Conservation (phyloP, 305 asterid genomes). For the Plantago coronopus region DNA sequence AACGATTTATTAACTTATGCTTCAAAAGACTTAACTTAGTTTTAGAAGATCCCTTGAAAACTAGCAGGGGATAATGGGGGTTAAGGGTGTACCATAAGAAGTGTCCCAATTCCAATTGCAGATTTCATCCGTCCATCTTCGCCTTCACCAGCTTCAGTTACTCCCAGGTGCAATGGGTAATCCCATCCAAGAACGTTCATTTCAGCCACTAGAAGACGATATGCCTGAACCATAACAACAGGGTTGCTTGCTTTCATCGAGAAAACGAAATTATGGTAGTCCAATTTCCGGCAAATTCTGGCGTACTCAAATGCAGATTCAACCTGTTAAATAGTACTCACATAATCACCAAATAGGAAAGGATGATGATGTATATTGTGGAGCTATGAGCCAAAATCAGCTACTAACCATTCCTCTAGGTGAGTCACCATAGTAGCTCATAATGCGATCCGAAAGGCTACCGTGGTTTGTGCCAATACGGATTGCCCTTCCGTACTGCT, state of each 20-base stretch:
- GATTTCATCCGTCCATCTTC: conserved; percentile 99
- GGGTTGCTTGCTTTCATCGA: conserved; percentile 99
- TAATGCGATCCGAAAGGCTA: conserved; percentile 96
- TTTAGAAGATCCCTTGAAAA: not conserved
- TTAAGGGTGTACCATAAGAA: conserved; percentile 46
- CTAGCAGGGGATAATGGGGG: conserved; percentile 9
- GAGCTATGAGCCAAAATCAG: conserved; percentile 16
- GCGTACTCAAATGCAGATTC: conserved; percentile 99
- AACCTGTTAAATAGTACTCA: conserved; percentile 47
- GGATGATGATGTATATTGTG: not conserved
- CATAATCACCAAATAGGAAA: conserved; percentile 11
- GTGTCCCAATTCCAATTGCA: conserved; percentile 94
- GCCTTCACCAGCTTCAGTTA: conserved; percentile 99
- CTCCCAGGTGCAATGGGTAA: conserved; percentile 96
- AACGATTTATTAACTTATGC: not conserved
- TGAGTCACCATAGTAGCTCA: conserved; percentile 98
- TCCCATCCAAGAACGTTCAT: conserved; percentile 99
- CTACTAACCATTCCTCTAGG: conserved; percentile 96
- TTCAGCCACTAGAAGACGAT: conserved; percentile 97
- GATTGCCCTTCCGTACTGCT: conserved; percentile 90
- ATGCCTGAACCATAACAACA: conserved; percentile 96
- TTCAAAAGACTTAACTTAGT: not conserved
- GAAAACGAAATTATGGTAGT: conserved; percentile 92
- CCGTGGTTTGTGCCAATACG: conserved; percentile 99
- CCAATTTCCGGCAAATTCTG: conserved; percentile 88